Evolutionary conservation across 192 early-diverging fungal species (phyloP), one percentile per base, ranked within the genome.

Genomic region (Rhizoclosmatium globosum): DNA sequence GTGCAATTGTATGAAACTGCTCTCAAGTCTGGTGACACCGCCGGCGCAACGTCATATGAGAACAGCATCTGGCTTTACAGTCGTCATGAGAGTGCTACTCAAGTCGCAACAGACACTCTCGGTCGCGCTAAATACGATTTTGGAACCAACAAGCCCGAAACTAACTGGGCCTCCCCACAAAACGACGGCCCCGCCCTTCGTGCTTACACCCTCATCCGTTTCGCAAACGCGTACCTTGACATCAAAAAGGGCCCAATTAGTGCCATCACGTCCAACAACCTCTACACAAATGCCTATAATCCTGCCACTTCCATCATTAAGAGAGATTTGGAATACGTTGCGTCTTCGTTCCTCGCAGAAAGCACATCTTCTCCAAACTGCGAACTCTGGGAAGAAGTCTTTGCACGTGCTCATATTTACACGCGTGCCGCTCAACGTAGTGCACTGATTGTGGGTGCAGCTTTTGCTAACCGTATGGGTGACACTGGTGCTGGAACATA

Each of bases 301-400:
- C 83, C 87, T 2, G 50, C 84, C 2, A n/a, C 4, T 13, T 68
- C 66, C 13, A 62, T 82, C 44, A 85, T 94, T 60, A 84, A 84
- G 50, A 23, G 47, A 6, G 92, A 93, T 65, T 80, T 94, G 50
- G 88, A 94, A 50, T 93, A 91, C 79, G 79, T 92, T 23, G 79
- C 83, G 0, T 48, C 44, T 0, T n/a, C 21, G 1, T 57, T 57
- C 53, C 53, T 57, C 13, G 7, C 21, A 19, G 50, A 59, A 7
- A 38, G n/a, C 78, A 2, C 38, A 50, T 11, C 69, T 66, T 2
- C 19, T n/a, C 53, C 53, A 11, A 57, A 57, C 75, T 64, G 79
- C 73, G 93, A 95, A 77, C 85, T 95, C 4, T 96, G 95, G 94
- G 95, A 96, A 79, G 95, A 96, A 74, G 77, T 91, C 2, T 69